phyloP scores from a whole-genome alignment of 2,329 filamentous ascomycete species.

The Epichloe sibirici region DNA sequence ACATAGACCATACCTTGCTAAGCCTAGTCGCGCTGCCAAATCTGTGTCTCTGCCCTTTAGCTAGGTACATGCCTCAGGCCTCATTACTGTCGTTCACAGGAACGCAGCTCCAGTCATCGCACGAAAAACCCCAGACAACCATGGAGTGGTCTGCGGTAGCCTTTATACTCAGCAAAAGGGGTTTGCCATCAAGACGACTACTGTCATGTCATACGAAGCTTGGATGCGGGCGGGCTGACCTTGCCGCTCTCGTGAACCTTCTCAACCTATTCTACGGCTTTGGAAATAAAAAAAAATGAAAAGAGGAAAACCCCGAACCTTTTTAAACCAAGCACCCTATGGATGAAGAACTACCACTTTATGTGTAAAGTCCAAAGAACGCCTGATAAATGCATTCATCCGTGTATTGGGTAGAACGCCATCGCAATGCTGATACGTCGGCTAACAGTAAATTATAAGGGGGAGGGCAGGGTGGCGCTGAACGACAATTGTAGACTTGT shows the following conservation, averaged over 20 bases:
- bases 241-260: background rate
- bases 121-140: no score
- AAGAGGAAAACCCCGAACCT: background rate
- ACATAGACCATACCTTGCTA: no score
- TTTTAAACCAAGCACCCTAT: background rate
- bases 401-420: constrained; percentile 2
- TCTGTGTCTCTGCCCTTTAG: no score
- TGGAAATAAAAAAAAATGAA: background rate
- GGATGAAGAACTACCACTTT: background rate
- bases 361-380: background rate
- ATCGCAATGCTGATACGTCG: constrained; percentile 4
- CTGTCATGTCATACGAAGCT: background rate
- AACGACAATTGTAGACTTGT: background rate
- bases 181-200: no score
- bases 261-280: background rate
- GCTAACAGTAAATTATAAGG: no score
- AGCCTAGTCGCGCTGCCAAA: no score
- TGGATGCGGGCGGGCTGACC: background rate
- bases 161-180: background rate
- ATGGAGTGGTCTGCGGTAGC: no score
- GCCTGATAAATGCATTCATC: background rate
- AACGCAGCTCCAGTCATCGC: background rate
- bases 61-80: no score
- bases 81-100: no score
- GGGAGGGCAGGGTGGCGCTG: background rate